phyloP scores from a whole-genome alignment of 2,329 filamentous ascomycete species.

The Sordariomycetes sp. region DNA sequence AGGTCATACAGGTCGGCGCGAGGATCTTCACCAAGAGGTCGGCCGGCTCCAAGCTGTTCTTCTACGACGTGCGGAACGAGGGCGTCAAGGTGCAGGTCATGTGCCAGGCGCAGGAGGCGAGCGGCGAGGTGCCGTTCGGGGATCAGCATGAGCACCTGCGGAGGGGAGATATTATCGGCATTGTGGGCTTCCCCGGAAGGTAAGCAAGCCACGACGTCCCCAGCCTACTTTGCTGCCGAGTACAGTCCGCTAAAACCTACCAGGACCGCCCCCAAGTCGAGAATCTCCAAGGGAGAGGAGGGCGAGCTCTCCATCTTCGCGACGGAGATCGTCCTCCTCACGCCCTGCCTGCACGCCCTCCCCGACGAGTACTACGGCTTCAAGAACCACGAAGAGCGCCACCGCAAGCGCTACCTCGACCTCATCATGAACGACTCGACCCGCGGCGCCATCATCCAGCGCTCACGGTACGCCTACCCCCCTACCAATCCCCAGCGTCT shows the following conservation, averaged over 20 bases:
- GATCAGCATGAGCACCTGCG: constrained; percentile 83
- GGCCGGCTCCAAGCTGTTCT: constrained; percentile 74
- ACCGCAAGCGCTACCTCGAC: constrained; percentile 89
- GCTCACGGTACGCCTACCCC: constrained; percentile 32
- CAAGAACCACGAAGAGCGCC: constrained; percentile 88
- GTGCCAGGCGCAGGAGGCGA: constrained; percentile 74
- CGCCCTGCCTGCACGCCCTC: constrained; percentile 83
- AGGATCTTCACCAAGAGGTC: constrained; percentile 84
- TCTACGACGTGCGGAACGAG: constrained; percentile 70
- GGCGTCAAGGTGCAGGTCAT: constrained; percentile 75
- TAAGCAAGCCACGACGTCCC: background rate
- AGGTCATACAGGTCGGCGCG: constrained; percentile 66
- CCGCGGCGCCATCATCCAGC: constrained; percentile 72
- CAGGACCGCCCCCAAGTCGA: constrained; percentile 79
- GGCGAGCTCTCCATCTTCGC: constrained; percentile 95
- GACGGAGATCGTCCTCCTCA: constrained; percentile 71
- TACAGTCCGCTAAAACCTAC: background rate
- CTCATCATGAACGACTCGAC: constrained; percentile 92
- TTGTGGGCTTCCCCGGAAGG: constrained; percentile 66
- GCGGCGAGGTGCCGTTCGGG: constrained; percentile 58
- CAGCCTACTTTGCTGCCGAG: background rate
- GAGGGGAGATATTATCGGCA: constrained; percentile 75
- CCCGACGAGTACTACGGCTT: constrained; percentile 89
- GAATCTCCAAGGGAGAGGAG: constrained; percentile 64
- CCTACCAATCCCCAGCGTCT: background rate